A percentile compares a stretch with the other conserved stretches of the same genome.
phyloP scores from a whole-genome alignment of 441 rosid genomes.

The Adansonia madagascariensis region DNA sequence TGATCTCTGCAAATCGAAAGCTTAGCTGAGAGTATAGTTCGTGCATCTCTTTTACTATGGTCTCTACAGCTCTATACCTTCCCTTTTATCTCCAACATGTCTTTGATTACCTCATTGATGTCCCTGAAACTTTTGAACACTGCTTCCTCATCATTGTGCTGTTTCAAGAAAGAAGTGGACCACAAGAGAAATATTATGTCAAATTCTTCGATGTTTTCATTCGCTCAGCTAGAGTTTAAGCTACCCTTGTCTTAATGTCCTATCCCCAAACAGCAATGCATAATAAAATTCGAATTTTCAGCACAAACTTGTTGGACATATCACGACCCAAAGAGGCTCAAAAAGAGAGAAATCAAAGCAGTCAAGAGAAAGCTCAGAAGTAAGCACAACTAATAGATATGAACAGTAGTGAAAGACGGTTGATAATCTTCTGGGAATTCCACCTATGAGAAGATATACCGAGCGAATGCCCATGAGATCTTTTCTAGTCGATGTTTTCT shows the following conservation, averaged over 20 bases:
- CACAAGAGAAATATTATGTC: constrained; percentile 21
- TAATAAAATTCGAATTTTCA: neutral
- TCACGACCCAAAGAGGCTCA: neutral
- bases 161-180: constrained; percentile 86
- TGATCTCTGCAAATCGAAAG: constrained; percentile 83
- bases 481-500: neutral
- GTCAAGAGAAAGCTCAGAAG: neutral
- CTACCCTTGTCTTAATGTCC: neutral
- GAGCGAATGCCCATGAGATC: neutral
- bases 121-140: constrained; percentile 91
- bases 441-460: neutral
- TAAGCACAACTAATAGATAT: neutral
- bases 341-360: neutral
- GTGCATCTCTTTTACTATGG: constrained; percentile 78
- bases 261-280: neutral
- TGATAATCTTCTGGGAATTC: neutral
- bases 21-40: constrained; percentile 75
- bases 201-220: neutral
- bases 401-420: neutral
- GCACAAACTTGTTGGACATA: constrained; percentile 4
- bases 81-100: constrained; percentile 82
- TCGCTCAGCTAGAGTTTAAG: neutral
- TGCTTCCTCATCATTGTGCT: constrained; percentile 80
- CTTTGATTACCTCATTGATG: constrained; percentile 87
- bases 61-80: constrained; percentile 58